These are phyloP conservation scores for Vitis hybrid DNA, from an alignment of 177 flowering plant species.

Conservation along the genomic window DNA sequence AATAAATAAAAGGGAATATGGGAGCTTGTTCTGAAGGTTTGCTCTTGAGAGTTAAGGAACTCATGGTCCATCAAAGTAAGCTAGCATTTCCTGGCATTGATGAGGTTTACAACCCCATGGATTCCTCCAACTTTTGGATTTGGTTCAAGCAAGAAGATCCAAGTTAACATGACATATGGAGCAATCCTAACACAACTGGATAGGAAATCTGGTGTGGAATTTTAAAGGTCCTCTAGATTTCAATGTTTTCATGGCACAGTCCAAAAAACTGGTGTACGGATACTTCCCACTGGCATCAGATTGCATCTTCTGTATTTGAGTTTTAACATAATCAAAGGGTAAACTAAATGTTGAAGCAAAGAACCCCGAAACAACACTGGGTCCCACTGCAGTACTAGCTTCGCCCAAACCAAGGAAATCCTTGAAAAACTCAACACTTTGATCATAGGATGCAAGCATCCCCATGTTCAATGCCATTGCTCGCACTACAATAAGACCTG, in stretches of 20 bases:
- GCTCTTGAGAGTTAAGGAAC: no score
- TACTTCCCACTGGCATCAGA: slow-evolving; percentile 53
- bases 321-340: slow-evolving; percentile 25
- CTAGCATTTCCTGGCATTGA: no score
- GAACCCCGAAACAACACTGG: slow-evolving; percentile 59
- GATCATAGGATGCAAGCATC: slow-evolving; percentile 79
- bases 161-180: slow-evolving; percentile 62
- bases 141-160: slow-evolving; percentile 52
- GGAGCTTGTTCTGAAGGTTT: slow-evolving; percentile 18
- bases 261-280: slow-evolving; percentile 50
- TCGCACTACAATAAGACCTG: slow-evolving; percentile 60
- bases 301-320: slow-evolving; percentile 60
- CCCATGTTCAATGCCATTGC: slow-evolving; percentile 75
- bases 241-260: slow-evolving; percentile 51
- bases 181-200: slow-evolving; percentile 52
- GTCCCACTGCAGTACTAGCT: slow-evolving; percentile 43
- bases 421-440: slow-evolving; percentile 48
- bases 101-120: slow-evolving; percentile 35
- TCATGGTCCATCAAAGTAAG: no score
- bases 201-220: slow-evolving; percentile 57
- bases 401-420: slow-evolving; percentile 50
- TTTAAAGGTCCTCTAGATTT: slow-evolving; percentile 54
- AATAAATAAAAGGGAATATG: no score
- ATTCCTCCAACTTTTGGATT: slow-evolving; percentile 42
- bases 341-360: slow-evolving; percentile 28